Base-by-base conservation (phyloP, 805 yeast species). In the Saccharomycodes ludwigii region DNA sequence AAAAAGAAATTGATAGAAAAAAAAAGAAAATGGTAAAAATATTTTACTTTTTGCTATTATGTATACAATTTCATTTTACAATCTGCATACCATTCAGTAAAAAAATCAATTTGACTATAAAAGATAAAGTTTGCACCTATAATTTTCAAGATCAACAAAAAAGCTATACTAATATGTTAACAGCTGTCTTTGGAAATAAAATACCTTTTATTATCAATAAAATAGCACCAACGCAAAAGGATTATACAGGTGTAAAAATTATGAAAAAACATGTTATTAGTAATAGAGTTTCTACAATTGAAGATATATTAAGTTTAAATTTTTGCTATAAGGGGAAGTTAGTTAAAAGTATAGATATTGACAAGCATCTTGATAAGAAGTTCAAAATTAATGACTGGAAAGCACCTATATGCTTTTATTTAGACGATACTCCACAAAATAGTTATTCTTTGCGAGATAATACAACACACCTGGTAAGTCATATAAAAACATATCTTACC, bases 241-340 rank as follows among this genome's bases (percentile, higher is more conserved):
- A 30, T 12, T 76, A 65, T 40, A 60, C 74, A 1, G 84, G 84
- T 0, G 69, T 73, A 41, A 66, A 67, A 34, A 52, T 75, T 2
- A 65, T 65, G 30, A 57, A 76, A 31, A 63, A 66, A 14, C 66
- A 65, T 36, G 57, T 63, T 15, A 46, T 65, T 16, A 65, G 62
- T 28, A 48, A 56, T 19, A 32, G 55, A 15, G 28, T 50, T 32
- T 52, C 63, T 24, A 60, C 65, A 6, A 40, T 61, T 34, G 45
- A 58, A 33, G 71, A 65, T 35, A 63, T 60, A 37, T 47, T 73
- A 12, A 49, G 65, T 3, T 39, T 76, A 12, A 55, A 66, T 0
- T 73, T 65, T 40, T 76, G 85, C 46, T 47, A 60, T 12, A 48
- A 56, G 4, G 83, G 85, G 0, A 46, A 50, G 21, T 53, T 61